A percentile compares a stretch with the other conserved stretches of the same genome.
These are phyloP conservation scores for Starmerella powellii DNA, from an alignment of 805 yeast genomes.

Conservation along the genomic window DNA sequence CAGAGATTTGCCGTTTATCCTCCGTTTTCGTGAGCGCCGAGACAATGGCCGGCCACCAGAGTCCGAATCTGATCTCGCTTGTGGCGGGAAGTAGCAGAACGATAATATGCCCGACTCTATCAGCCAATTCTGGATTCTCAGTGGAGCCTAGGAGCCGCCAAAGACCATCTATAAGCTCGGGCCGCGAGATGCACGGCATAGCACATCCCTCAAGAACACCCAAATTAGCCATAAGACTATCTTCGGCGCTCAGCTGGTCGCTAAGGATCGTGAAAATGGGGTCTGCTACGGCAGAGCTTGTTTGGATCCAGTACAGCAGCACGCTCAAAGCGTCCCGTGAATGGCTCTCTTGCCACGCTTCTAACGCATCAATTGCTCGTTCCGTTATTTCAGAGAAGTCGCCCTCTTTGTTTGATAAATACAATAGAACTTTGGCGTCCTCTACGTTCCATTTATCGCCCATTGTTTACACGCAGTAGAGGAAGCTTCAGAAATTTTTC, in stretches of 20 bases:
- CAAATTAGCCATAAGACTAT: constrained; percentile 1
- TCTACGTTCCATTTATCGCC: background rate
- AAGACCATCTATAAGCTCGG: background rate
- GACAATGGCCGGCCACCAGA: constrained; percentile 14
- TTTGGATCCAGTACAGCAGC: constrained; percentile 6
- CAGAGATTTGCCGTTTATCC: constrained; percentile 7
- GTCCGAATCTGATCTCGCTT: background rate
- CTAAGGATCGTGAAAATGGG: background rate
- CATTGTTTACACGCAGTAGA: background rate
- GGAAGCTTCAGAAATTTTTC: background rate
- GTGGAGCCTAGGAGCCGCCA: constrained; percentile 10
- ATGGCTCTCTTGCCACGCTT: constrained; percentile 3
- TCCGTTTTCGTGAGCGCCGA: background rate
- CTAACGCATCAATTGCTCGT: background rate
- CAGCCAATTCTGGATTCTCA: constrained; percentile 9
- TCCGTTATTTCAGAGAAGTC: constrained; percentile 2
- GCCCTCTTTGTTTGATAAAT: constrained; percentile 6
- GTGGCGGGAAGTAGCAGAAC: constrained; percentile 3
- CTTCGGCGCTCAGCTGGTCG: background rate
- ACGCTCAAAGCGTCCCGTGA: constrained; percentile 1
- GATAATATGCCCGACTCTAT: constrained; percentile 6
- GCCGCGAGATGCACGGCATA: background rate
- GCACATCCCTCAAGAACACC: constrained; percentile 6
- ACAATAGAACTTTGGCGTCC: constrained; percentile 13
- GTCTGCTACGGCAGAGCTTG: background rate